phyloP scores from a whole-genome alignment of 2,329 filamentous ascomycete genomes.

The Neonectria faginata region DNA sequence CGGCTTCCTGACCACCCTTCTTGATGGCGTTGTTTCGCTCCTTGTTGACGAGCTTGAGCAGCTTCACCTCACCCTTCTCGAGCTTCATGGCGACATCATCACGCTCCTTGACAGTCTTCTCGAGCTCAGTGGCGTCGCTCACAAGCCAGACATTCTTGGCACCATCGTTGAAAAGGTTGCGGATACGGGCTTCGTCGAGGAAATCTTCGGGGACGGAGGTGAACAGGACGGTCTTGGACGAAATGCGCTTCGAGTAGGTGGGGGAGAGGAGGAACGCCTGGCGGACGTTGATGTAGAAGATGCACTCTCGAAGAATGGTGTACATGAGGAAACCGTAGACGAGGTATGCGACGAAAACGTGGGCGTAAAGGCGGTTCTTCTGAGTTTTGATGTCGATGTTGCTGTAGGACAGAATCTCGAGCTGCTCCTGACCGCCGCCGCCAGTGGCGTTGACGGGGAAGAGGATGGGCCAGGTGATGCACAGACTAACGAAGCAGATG shows the following conservation, averaged over 20 bases:
- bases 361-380: constrained; percentile 79
- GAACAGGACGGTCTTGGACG: constrained; percentile 93
- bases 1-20: constrained; percentile 44
- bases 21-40: constrained; percentile 51
- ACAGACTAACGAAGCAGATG: constrained; percentile 83
- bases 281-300: constrained; percentile 93
- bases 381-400: constrained; percentile 63
- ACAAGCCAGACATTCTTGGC: constrained; percentile 89
- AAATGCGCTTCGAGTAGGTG: constrained; percentile 84
- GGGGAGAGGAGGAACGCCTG: constrained; percentile 94
- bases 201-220: constrained; percentile 84
- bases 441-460: constrained; percentile 88
- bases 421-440: constrained; percentile 70
- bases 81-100: constrained; percentile 81
- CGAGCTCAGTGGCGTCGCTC: constrained; percentile 78
- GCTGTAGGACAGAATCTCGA: constrained; percentile 61
- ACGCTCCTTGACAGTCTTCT: constrained; percentile 81
- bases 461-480: constrained; percentile 87
- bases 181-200: constrained; percentile 77
- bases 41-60: constrained; percentile 73
- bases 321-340: constrained; percentile 92
- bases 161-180: constrained; percentile 80
- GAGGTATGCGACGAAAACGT: constrained; percentile 82
- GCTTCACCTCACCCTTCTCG: constrained; percentile 83
- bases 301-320: constrained; percentile 87